phyloP scores from a whole-genome alignment of 73 alveolate species.

The Tetrahymena thermophila region DNA sequence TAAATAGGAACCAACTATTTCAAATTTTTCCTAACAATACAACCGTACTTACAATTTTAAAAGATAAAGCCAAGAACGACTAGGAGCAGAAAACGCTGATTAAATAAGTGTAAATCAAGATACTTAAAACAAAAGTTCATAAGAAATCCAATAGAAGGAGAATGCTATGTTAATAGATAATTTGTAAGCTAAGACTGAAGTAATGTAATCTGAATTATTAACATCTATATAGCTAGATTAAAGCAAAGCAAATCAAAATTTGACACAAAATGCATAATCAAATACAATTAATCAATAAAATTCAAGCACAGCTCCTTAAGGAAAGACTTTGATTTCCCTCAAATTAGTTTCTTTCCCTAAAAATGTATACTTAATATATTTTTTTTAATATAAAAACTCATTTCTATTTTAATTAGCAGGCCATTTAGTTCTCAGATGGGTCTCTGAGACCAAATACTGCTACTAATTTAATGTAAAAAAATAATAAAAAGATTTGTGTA shows the following conservation, averaged over 20 bases:
- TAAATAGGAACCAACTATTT: background rate
- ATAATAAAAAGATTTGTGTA: background rate
- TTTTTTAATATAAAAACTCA: background rate
- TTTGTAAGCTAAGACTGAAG: background rate
- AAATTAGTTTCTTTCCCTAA: background rate
- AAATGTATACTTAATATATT: background rate
- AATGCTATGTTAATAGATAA: background rate
- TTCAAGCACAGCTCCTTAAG: background rate
- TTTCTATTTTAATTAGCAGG: background rate
- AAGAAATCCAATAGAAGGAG: background rate
- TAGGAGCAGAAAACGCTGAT: background rate
- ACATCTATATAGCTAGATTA: background rate
- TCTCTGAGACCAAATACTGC: slow-evolving; percentile 4
- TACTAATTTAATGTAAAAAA: background rate
- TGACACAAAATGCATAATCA: background rate
- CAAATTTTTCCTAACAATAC: background rate
- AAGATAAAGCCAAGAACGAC: background rate
- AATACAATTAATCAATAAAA: background rate
- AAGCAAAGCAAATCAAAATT: too few relatives aligned
- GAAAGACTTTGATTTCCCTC: background rate
- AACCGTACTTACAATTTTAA: background rate
- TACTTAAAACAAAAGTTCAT: background rate
- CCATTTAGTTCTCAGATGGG: background rate
- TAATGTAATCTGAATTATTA: background rate
- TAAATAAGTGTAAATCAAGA: background rate